Percentiles rank a stretch among this genome's conserved stretches.
phyloP scores from a whole-genome alignment of 2,329 filamentous ascomycete species.

The Claviceps pazoutovae region DNA sequence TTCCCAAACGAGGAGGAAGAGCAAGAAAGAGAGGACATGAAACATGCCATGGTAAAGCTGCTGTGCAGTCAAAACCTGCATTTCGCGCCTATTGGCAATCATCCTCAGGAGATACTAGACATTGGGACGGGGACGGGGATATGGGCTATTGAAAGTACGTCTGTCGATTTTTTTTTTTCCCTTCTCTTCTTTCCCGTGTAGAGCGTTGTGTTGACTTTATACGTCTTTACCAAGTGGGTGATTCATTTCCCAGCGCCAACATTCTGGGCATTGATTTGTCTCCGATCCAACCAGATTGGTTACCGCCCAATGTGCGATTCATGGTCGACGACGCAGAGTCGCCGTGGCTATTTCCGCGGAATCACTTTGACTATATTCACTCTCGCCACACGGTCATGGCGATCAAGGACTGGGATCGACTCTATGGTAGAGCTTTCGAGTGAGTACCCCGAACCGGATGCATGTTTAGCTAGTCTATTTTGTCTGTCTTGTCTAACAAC shows the following conservation, averaged over 20 bases:
- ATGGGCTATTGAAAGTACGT: constrained; percentile 42
- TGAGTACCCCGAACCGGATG: constrained; percentile 14
- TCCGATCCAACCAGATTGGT: constrained; percentile 35
- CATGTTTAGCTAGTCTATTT: background rate
- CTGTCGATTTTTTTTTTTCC: background rate
- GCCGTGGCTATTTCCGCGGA: constrained; percentile 37
- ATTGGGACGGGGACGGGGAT: constrained; percentile 45
- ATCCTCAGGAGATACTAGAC: constrained; percentile 38
- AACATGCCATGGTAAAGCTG: constrained; percentile 37
- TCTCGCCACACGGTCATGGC: constrained; percentile 42
- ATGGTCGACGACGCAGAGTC: constrained; percentile 44
- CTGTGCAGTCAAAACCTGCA: constrained; percentile 34
- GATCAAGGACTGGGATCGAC: constrained; percentile 38
- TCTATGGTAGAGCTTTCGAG: constrained; percentile 34
- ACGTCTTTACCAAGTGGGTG: constrained; percentile 25
- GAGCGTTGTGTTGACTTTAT: background rate
- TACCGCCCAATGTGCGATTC: constrained; percentile 42
- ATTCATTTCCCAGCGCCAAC: constrained; percentile 27
- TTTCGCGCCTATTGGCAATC: constrained; percentile 34
- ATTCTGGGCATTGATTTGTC: constrained; percentile 32
- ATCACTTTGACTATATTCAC: constrained; percentile 48
- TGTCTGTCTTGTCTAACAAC: background rate
- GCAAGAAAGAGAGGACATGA: constrained; percentile 44
- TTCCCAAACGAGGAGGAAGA: constrained; percentile 48
- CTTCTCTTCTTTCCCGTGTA: too few species aligned